Evolutionary conservation across 352 stramenopile species (phyloP).

Genomic region (Thalassiosira pacifica): DNA sequence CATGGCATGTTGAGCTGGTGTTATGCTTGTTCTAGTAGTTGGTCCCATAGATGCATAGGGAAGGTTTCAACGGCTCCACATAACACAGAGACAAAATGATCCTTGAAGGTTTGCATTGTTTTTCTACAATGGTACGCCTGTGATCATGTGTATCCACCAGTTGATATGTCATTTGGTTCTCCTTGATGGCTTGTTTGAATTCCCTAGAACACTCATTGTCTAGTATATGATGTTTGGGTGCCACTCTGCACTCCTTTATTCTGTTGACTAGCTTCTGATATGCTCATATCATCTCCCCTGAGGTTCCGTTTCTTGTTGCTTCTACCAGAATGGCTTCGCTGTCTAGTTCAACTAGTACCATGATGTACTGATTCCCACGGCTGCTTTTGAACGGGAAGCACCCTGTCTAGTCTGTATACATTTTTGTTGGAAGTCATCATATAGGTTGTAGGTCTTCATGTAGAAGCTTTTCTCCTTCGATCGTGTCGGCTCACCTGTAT

Average conservation of each 20-base stretch:
- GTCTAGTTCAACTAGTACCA: conserved; percentile 66
- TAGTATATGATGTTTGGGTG: conserved; percentile 39
- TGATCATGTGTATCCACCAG: neutral
- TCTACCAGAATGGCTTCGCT: conserved; percentile 62
- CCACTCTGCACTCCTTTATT: neutral
- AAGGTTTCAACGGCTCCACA: neutral
- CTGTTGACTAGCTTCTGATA: conserved; percentile 39
- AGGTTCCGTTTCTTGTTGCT: conserved; percentile 45
- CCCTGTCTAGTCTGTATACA: conserved; percentile 64
- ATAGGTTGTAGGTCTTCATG: neutral
- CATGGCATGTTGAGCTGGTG: neutral
- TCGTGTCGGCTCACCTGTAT: no score
- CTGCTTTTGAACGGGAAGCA: conserved; percentile 51
- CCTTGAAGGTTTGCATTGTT: conserved; percentile 24
- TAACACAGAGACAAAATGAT: conserved; percentile 4
- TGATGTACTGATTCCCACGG: conserved; percentile 62
- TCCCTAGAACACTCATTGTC: conserved; percentile 50
- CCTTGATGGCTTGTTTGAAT: conserved; percentile 19
- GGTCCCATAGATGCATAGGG: conserved; percentile 26
- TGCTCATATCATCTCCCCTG: conserved; percentile 29
- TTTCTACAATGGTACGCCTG: conserved; percentile 11
- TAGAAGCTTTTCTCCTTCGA: no score
- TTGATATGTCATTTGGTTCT: conserved; percentile 10
- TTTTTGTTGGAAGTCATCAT: neutral
- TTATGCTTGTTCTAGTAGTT: conserved; percentile 1